Base-by-base conservation (phyloP, 2,329 filamentous ascomycete genomes). In the Pseudopithomyces maydicus region DNA sequence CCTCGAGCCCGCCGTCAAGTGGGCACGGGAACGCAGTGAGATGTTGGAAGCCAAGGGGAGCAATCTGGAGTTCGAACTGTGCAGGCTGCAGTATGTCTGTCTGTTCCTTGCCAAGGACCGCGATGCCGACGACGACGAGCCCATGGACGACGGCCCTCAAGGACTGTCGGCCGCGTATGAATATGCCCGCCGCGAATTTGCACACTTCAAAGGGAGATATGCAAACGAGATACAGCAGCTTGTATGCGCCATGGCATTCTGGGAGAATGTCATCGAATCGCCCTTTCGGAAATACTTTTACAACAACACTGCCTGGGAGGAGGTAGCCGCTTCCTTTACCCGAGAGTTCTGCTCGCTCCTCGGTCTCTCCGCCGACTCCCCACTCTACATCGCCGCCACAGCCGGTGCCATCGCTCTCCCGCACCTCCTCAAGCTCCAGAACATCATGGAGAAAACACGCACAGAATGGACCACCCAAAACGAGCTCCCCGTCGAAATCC, bases 401-500 rank as follows among this genome's bases (percentile, higher is more conserved):
- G 95, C 95, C 1, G 95, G 95, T 44, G 89, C 92, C 10, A 95
- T 99, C 48, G 94, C 95, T 0, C 82, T 99, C 0, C 95, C 95
- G 0, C 91, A 90, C 14, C 82, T 98, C 3, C 83, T 96, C 66
- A 99, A 98, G 77, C 88, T 96, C 70, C 91, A 92, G 56, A 87
- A 85, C 2, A 93, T 95, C 71, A 93, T 96, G 82, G 90, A 90
- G 68, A 88, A 92, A 66, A 93, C 94, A 77, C 88, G 91, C 60
- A 96, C 94, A 0, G 93, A 96, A 76, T 99, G 95, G 95, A 97
- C 93, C 0, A 93, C 91, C 4, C 85, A 90, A 58, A 88, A 95
- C 70, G 95, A 99, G 75, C 81, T 99, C 17, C 92, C 94, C 0
- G 95, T 88, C 42, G 87, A 89, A 74, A 88, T 88, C 15, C 84